These are phyloP conservation scores for Tricholoma sp. DNA, from an alignment of 768 basidiomycete species.

Conservation along the genomic window DNA sequence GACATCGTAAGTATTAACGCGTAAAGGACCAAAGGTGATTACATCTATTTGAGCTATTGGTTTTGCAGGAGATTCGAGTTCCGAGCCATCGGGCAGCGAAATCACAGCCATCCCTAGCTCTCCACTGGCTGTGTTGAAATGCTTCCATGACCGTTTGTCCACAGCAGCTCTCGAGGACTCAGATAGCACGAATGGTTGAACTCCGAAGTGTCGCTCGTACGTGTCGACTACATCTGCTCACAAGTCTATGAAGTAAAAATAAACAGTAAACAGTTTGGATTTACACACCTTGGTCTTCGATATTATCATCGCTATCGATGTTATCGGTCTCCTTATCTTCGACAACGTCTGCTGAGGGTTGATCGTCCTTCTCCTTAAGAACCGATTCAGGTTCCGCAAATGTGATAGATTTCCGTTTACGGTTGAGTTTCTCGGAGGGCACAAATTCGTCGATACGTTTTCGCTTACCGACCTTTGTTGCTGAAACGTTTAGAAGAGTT, in stretches of 20 bases:
- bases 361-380: constrained; percentile 1
- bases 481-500: constrained; percentile 87
- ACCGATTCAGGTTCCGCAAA: constrained; percentile 21
- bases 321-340: constrained; percentile 10
- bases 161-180: constrained; percentile 45
- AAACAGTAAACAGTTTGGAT: constrained; percentile 1
- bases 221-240: constrained; percentile 26
- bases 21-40: neutral
- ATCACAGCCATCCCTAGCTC: constrained; percentile 55
- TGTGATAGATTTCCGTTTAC: constrained; percentile 51
- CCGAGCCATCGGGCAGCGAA: constrained; percentile 39
- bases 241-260: neutral
- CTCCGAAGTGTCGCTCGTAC: constrained; percentile 77
- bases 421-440: constrained; percentile 54
- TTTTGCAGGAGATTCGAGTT: constrained; percentile 18
- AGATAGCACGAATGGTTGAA: constrained; percentile 45
- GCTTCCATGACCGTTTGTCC: constrained; percentile 55
- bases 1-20: neutral
- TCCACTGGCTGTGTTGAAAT: constrained; percentile 41
- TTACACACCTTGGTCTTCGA: constrained; percentile 22
- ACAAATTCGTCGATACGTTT: constrained; percentile 38
- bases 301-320: constrained; percentile 22
- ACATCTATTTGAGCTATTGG: constrained; percentile 29
- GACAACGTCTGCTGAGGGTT: constrained; percentile 4
- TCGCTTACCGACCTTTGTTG: constrained; percentile 63